Percentiles rank a stretch among this genome's conserved stretches.
These are phyloP conservation scores for Aspergillus leporis DNA, from an alignment of 495 filamentous ascomycete genomes.

Conservation along the genomic window DNA sequence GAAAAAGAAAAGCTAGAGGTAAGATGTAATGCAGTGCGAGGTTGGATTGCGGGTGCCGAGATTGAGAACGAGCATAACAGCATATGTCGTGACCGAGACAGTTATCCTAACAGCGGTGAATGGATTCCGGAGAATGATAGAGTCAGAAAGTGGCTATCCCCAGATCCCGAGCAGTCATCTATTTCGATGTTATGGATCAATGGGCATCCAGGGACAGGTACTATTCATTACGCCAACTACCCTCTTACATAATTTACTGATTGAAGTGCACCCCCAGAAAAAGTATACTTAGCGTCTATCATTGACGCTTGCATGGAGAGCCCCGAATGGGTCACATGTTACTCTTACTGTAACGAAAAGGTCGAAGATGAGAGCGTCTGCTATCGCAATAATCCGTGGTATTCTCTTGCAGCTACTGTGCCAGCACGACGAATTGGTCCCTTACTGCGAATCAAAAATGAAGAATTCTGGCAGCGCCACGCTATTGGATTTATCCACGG, in stretches of 20 bases:
- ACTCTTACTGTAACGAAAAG: constrained; percentile 12
- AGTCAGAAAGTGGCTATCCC: constrained; percentile 12
- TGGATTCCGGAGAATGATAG: constrained; percentile 9
- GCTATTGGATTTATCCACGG: background rate
- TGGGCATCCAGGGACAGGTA: constrained; percentile 14
- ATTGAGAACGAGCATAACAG: constrained; percentile 3
- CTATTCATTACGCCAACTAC: background rate
- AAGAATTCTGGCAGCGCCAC: background rate
- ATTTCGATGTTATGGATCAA: constrained; percentile 11
- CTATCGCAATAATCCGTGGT: constrained; percentile 6
- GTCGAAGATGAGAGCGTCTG: background rate
- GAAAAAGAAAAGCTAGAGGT: background rate
- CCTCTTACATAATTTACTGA: background rate
- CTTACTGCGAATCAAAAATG: constrained; percentile 11
- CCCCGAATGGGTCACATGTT: background rate
- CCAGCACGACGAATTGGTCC: constrained; percentile 1
- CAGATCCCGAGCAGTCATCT: background rate
- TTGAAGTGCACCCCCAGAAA: background rate
- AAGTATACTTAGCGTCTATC: constrained; percentile 11
- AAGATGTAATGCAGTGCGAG: constrained; percentile 1
- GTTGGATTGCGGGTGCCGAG: constrained; percentile 10
- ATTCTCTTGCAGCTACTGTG: constrained; percentile 8
- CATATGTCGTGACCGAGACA: constrained; percentile 4
- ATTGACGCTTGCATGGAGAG: constrained; percentile 8
- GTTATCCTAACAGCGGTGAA: constrained; percentile 3